Evolutionary conservation across 495 filamentous ascomycete species (phyloP).

Genomic region (Podospora australis): DNA sequence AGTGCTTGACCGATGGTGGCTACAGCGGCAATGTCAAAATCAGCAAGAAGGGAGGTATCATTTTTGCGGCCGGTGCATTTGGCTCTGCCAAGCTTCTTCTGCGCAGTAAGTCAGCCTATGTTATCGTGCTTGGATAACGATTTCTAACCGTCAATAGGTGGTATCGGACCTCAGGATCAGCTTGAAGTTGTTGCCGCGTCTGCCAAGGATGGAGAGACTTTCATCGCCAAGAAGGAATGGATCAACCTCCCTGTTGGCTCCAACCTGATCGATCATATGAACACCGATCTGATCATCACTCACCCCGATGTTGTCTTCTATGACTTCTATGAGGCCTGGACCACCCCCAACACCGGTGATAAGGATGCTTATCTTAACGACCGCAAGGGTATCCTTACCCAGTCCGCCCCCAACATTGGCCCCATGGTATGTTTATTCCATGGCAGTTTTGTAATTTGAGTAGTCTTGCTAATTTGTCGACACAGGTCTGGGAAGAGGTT

Average conservation of each 20-base stretch:
- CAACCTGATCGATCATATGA: constrained; percentile 67
- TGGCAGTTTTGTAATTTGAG: background rate
- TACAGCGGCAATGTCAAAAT: constrained; percentile 53
- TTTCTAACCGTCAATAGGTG: constrained; percentile 24
- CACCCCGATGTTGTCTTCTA: constrained; percentile 57
- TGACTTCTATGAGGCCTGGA: constrained; percentile 59
- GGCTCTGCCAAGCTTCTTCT: constrained; percentile 65
- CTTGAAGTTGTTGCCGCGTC: constrained; percentile 50
- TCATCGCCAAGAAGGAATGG: constrained; percentile 49
- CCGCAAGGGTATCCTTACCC: constrained; percentile 57
- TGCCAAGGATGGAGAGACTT: constrained; percentile 41
- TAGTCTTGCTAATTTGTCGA: too few species aligned
- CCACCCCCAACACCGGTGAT: constrained; percentile 32
- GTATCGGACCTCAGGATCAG: constrained; percentile 58
- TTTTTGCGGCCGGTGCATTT: constrained; percentile 64
- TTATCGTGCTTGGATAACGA: background rate
- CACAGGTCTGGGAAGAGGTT: constrained; percentile 49
- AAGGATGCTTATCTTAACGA: constrained; percentile 33
- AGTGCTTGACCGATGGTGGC: constrained; percentile 48
- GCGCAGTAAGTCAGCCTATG: constrained; percentile 28
- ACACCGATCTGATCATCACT: constrained; percentile 58
- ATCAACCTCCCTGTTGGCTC: constrained; percentile 69
- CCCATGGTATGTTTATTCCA: constrained; percentile 38
- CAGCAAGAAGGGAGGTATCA: constrained; percentile 55
- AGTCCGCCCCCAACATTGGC: constrained; percentile 62